Evolutionary conservation across 139 green algal species (phyloP), one percentile per base, ranked within the genome.

Genomic region (Chlamydomonas sphaeroides): DNA sequence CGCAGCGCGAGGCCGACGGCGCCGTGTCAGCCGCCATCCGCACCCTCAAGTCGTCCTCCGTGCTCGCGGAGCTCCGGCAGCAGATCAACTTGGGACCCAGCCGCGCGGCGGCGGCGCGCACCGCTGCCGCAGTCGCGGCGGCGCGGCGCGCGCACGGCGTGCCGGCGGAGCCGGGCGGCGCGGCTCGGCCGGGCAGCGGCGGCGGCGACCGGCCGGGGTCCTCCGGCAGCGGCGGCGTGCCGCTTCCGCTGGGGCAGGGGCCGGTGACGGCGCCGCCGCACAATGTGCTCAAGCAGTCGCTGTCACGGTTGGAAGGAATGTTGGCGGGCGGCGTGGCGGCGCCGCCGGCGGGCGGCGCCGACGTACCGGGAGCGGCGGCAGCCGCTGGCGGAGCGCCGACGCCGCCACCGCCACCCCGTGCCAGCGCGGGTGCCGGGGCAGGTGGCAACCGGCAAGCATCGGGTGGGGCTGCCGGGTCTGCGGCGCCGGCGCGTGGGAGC

Each of bases 261-360:
- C 74, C 74, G 0, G 74, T 80, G 41, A 59, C 70, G 74, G 62
- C 74, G 39, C 74, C 56, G 41, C 74, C 74, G 17, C 74, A 80
- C 20, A 48, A 33, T 17, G 74, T 80, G 42, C 48, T 83, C 30
- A 42, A 63, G 32, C 62, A 72, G 42, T 83, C 76, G 4, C 30
- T 83, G 63, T 72, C 76, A 6, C 62, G 76, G 45, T 32, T 83
- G 32, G 76, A 83, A 21, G 62, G 61, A 23, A 83, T 83, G 76
- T 45, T 83, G 28, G 42, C 18, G 45, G 76, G 33, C 5, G 14
- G 10, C 17, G 21, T 1, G 20, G 38, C 17, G 14, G 23, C 38
- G 8, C 3, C 36, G 8, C 11, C n/a, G 3, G 62, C n/a, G 8
- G 17, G 32, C 32, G n/a, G n/a, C 10, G 3, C n/a, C 3, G 11